Conservation (phyloP, 116 monocot genomes). For the Phalaenopsis hybrid region DNA sequence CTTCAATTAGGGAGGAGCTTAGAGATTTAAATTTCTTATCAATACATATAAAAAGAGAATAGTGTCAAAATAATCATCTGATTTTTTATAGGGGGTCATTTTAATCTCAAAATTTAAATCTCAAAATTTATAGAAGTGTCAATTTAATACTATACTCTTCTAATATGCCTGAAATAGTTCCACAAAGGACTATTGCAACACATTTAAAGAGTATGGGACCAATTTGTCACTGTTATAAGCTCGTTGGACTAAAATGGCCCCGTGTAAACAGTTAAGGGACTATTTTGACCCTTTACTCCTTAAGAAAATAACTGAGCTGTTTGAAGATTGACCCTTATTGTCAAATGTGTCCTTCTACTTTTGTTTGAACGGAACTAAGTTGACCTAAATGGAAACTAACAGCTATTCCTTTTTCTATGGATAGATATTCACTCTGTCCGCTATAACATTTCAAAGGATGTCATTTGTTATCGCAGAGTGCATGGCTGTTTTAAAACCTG, state of each 20-base stretch:
- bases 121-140: no score
- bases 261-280: no score
- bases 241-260: no score
- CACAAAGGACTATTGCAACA: no score
- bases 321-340: background rate
- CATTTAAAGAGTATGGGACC: no score
- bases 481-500: constrained; percentile 69
- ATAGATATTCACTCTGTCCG: constrained; percentile 90
- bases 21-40: background rate
- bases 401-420: background rate
- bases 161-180: no score
- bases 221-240: no score
- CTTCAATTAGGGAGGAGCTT: background rate
- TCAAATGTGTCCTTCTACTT: background rate
- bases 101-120: no score
- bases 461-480: constrained; percentile 49
- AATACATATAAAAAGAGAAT: background rate
- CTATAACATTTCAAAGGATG: constrained; percentile 65
- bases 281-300: background rate
- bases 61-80: no score
- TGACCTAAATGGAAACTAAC: background rate
- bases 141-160: no score
- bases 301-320: background rate
- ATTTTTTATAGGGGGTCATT: no score
- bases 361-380: background rate